These are phyloP conservation scores for Gloeopeniophorella convolvens DNA, from an alignment of 768 basidiomycete genomes.

Conservation along the genomic window DNA sequence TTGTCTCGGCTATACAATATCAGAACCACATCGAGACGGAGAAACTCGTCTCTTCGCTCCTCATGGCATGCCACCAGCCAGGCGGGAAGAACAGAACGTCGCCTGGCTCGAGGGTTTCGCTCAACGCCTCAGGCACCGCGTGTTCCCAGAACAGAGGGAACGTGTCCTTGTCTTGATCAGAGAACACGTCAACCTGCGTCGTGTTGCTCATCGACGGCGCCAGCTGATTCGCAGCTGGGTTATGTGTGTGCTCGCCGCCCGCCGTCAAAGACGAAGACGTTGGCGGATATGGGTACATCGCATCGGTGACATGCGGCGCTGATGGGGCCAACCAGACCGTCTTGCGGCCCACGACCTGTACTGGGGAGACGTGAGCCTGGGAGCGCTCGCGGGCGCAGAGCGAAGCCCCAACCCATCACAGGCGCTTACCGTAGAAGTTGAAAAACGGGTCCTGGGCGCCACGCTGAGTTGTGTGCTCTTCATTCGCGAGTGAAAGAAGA, in stretches of 20 bases:
- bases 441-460: conserved; percentile 78
- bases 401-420: background rate
- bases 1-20: conserved; percentile 8
- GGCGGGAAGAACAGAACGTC: conserved; percentile 88
- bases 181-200: conserved; percentile 74
- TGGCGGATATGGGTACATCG: conserved; percentile 55
- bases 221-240: conserved; percentile 34
- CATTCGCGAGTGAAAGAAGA: conserved; percentile 23
- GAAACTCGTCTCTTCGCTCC: conserved; percentile 73
- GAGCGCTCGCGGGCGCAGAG: background rate
- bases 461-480: conserved; percentile 3
- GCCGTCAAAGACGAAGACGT: conserved; percentile 13
- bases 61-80: conserved; percentile 94
- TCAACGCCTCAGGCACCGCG: conserved; percentile 55
- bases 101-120: conserved; percentile 65
- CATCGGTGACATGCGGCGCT: conserved; percentile 44
- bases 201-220: conserved; percentile 70
- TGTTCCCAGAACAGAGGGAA: conserved; percentile 49
- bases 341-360: conserved; percentile 85
- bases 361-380: conserved; percentile 33
- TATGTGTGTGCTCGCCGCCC: conserved; percentile 22
- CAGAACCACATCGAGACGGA: conserved; percentile 93
- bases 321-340: conserved; percentile 80
- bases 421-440: conserved; percentile 74
- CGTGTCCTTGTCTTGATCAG: conserved; percentile 22